A percentile compares a stretch with the other conserved stretches of the same genome.
These are phyloP conservation scores for Nicotiana undulata DNA, from an alignment of 257 asterid species.

Conservation along the genomic window DNA sequence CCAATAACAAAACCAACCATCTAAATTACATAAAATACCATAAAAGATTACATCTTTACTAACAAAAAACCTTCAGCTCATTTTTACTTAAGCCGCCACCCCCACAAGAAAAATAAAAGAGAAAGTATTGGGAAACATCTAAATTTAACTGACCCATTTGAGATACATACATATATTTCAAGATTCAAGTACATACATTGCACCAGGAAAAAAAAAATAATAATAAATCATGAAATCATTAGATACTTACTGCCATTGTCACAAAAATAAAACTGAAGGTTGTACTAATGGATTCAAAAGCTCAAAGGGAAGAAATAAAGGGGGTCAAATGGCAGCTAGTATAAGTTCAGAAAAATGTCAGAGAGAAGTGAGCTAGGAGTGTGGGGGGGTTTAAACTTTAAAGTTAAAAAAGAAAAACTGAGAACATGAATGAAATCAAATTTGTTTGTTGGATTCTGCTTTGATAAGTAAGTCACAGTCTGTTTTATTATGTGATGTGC, in stretches of 20 bases:
- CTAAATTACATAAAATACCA: not conserved
- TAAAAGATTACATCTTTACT: not conserved
- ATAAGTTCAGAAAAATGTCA: conserved; percentile 3
- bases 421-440: conserved; percentile 1
- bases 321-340: not conserved
- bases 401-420: not conserved
- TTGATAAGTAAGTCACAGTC: not conserved
- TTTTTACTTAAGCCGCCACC: not conserved
- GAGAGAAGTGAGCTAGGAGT: not conserved
- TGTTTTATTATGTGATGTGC: conserved; percentile 1
- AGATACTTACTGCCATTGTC: conserved; percentile 16
- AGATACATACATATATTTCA: not conserved
- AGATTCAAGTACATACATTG: not conserved
- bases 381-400: not conserved
- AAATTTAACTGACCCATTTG: too few relatives aligned
- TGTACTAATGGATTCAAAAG: not conserved
- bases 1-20: not conserved
- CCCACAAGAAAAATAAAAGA: not conserved
- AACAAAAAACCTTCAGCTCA: not conserved
- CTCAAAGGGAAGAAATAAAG: not conserved
- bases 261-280: not conserved
- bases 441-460: not conserved
- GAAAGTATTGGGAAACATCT: too few relatives aligned
- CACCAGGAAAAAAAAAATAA: not conserved
- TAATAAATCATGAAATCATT: not conserved